Base-by-base conservation (phyloP, 768 basidiomycete species). In the Tulasnella sp. region DNA sequence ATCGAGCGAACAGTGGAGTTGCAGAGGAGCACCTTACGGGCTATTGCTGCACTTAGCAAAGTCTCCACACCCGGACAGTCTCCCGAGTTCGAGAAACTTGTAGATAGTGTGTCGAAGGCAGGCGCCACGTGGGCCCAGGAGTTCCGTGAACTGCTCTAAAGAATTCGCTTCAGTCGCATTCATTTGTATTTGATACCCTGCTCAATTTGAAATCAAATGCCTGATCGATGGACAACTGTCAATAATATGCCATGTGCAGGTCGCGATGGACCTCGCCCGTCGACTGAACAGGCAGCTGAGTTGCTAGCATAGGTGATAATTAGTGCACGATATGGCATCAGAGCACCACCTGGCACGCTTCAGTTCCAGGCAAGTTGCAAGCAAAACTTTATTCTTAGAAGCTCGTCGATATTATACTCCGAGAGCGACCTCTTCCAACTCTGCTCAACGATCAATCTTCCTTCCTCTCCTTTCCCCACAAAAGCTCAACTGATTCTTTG, bases 1-100 rank as follows among this genome's bases (percentile, higher is more conserved):
- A 85, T 96, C 72, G 94, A 95, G 86, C 90, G 94, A 28, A 92
- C 93, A 12, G 94, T 94, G 40, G 97, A 98, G 86, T 89, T 98
- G 81, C 96, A 98, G 87, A 89, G 94, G 82, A 96, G 95, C 83
- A 95, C 95, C 9, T 88, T 98, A 81, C 88, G 97, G 54, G 96
- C 96, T 7, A 91, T 97, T 69, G 95, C 92, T 22, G 95, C 95
- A 3, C 87, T 99, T 78, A 93, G 93, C 87, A 94, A 93, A 86
- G 91, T 97, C 72, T 85, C 84, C 37, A 89, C 87, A 22, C 89
- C 93, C 0, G 91, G 91, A 24, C 90, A 90, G 78, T 90, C 92
- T 20, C 89, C 90, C 1, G 90, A 90, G 82, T 97, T 98, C 84
- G 96, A 98, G 82, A 86, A 87, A 4, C 92, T 96, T 82, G 93